These are phyloP conservation scores for Candida montana DNA, from an alignment of 805 yeast species.

Conservation along the genomic window DNA sequence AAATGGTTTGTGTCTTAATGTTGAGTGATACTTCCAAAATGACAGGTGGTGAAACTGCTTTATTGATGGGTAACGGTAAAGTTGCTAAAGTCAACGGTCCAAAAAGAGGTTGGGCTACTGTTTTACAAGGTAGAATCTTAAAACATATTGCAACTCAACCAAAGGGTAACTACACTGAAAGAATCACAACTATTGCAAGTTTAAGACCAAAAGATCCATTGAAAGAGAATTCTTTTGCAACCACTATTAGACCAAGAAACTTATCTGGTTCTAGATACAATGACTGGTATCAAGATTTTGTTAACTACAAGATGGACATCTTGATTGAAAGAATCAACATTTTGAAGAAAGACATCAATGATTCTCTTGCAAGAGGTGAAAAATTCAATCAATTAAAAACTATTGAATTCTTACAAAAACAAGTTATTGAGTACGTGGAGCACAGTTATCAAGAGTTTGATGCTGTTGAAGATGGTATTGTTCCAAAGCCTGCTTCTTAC, in stretches of 20 bases:
- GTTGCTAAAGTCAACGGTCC: slow-evolving; percentile 33
- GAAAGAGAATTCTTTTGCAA: slow-evolving; percentile 35
- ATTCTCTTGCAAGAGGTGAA: slow-evolving; percentile 21
- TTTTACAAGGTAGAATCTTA: slow-evolving; percentile 42
- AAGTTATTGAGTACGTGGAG: slow-evolving; percentile 25
- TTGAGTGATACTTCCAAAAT: slow-evolving; percentile 50
- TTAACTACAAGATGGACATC: slow-evolving; percentile 33
- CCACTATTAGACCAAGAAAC: slow-evolving; percentile 36
- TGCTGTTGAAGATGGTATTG: slow-evolving; percentile 26
- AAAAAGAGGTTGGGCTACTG: slow-evolving; percentile 43
- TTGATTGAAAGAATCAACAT: slow-evolving; percentile 28
- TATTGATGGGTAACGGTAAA: slow-evolving; percentile 31
- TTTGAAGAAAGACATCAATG: slow-evolving; percentile 23
- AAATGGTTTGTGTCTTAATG: slow-evolving; percentile 62
- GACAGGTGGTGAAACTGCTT: slow-evolving; percentile 58
- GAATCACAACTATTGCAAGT: slow-evolving; percentile 39
- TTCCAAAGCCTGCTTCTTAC: slow-evolving; percentile 22
- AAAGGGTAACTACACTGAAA: slow-evolving; percentile 29
- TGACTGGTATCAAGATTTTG: slow-evolving; percentile 36
- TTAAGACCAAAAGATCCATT: slow-evolving; percentile 36
- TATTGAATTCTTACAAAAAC: slow-evolving; percentile 26
- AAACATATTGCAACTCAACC: slow-evolving; percentile 45
- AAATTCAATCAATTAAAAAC: slow-evolving; percentile 34
- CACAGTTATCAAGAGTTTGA: slow-evolving; percentile 33
- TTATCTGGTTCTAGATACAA: slow-evolving; percentile 32